Conservation (phyloP, 2,329 filamentous ascomycete genomes). For the Malbranchea cinnamomea region DNA sequence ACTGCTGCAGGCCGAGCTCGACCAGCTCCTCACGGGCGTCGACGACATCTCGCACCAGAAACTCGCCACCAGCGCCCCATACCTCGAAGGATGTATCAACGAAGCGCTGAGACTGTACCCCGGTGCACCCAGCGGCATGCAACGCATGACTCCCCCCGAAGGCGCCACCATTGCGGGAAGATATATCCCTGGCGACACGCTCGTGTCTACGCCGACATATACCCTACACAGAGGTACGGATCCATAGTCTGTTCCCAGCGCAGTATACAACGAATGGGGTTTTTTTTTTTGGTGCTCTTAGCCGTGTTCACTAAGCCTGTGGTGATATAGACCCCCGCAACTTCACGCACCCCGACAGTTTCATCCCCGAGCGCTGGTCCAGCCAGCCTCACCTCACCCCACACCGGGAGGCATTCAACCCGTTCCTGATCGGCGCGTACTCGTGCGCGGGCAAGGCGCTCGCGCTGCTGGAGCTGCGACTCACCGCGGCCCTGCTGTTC, state of each 20-base stretch:
- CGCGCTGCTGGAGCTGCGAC: slow-evolving; percentile 15
- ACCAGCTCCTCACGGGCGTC: slow-evolving; percentile 14
- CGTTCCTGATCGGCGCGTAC: slow-evolving; percentile 9
- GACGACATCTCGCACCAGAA: slow-evolving; percentile 7
- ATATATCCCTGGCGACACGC: slow-evolving; percentile 17
- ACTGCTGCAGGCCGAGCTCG: slow-evolving; percentile 18
- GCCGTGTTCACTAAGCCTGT: background rate
- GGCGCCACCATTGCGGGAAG: slow-evolving; percentile 16
- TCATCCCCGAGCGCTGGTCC: slow-evolving; percentile 16
- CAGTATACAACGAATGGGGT: background rate
- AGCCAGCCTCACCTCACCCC: slow-evolving; percentile 9
- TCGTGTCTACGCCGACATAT: slow-evolving; percentile 10
- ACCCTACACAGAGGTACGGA: slow-evolving; percentile 12
- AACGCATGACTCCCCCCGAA: slow-evolving; percentile 22
- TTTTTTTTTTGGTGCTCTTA: too few species aligned
- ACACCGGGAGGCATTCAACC: background rate
- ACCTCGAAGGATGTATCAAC: slow-evolving; percentile 10
- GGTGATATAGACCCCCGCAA: slow-evolving; percentile 3
- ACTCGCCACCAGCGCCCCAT: slow-evolving; percentile 1
- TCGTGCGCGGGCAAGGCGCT: slow-evolving; percentile 14
- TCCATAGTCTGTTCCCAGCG: background rate
- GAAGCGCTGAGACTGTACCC: slow-evolving; percentile 22
- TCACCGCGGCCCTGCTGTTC: slow-evolving; percentile 11
- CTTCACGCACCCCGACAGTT: slow-evolving; percentile 11
- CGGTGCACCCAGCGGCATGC: slow-evolving; percentile 14